Evolutionary conservation across 257 asterid genomes (phyloP).

Genomic region (Fraxinus excelsior): DNA sequence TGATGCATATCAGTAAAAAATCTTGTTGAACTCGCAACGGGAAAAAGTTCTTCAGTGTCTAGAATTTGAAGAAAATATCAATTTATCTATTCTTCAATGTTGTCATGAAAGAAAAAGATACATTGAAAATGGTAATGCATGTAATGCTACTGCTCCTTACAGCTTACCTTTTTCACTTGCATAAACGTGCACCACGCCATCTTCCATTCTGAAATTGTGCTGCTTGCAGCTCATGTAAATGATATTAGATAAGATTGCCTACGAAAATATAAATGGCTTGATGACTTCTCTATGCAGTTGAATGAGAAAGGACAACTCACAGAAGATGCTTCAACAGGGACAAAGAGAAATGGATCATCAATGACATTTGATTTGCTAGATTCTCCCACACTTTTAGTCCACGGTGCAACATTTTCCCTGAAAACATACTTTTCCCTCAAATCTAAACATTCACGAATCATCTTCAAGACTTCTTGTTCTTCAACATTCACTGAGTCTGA

Average conservation of each 20-base stretch:
- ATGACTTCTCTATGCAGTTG: constrained; percentile 26
- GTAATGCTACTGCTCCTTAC: constrained; percentile 17
- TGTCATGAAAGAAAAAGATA: background rate
- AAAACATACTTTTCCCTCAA: constrained; percentile 81
- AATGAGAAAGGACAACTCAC: constrained; percentile 54
- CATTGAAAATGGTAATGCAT: constrained; percentile 6
- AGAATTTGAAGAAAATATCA: constrained; percentile 21
- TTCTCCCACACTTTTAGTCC: constrained; percentile 47
- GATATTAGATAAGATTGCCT: constrained; percentile 30
- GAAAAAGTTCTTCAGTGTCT: constrained; percentile 82
- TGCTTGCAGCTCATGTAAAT: constrained; percentile 37
- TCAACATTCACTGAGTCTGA: constrained; percentile 67
- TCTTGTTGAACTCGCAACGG: constrained; percentile 76
- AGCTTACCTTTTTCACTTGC: constrained; percentile 70
- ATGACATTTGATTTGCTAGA: constrained; percentile 40
- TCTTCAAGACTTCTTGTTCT: constrained; percentile 79
- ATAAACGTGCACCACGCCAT: constrained; percentile 84
- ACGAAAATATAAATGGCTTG: constrained; percentile 23
- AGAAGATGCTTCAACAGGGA: constrained; percentile 71
- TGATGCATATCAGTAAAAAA: constrained; percentile 93
- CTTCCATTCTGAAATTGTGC: constrained; percentile 89
- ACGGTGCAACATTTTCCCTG: constrained; percentile 76
- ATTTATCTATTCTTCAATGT: constrained; percentile 2
- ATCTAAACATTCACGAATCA: constrained; percentile 78
- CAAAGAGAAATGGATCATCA: constrained; percentile 60